Conservation (phyloP, 129 eudicot species). For the Cynara cardunculus region DNA sequence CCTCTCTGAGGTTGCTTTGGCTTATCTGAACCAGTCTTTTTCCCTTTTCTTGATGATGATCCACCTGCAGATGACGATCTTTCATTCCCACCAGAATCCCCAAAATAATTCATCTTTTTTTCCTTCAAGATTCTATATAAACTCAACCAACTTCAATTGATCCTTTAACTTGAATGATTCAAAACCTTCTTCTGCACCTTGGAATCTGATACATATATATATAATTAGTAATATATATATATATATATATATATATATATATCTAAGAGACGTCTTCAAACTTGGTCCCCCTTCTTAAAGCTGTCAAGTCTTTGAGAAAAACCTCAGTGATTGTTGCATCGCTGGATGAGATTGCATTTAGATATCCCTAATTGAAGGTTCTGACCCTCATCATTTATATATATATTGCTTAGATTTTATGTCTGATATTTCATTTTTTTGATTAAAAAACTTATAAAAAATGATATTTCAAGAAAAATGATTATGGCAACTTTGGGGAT, state of each 20-base stretch:
- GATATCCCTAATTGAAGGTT: slow-evolving; percentile 42
- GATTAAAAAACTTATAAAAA: not conserved
- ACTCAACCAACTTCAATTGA: not conserved
- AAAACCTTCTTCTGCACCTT: slow-evolving; percentile 14
- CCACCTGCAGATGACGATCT: slow-evolving; percentile 34
- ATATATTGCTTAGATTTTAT: slow-evolving; percentile 43
- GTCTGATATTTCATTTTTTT: slow-evolving; percentile 1
- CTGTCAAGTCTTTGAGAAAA: slow-evolving; percentile 53
- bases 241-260: not conserved
- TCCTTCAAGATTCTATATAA: not conserved
- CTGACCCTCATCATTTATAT: slow-evolving; percentile 35
- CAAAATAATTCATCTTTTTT: slow-evolving; percentile 57
- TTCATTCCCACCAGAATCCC: slow-evolving; percentile 35
- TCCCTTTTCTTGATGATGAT: slow-evolving; percentile 41
- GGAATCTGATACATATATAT: slow-evolving; percentile 3
- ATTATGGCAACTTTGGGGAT: slow-evolving; percentile 20
- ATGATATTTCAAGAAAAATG: not conserved
- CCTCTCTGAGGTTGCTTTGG: slow-evolving; percentile 86
- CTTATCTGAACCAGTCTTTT: slow-evolving; percentile 50
- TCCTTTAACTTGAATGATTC: not conserved
- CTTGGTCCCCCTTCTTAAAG: slow-evolving; percentile 46
- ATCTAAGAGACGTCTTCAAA: slow-evolving; percentile 41
- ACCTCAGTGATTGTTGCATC: slow-evolving; percentile 48
- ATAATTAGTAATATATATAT: slow-evolving; percentile 6
- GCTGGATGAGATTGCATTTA: slow-evolving; percentile 81